These are phyloP conservation scores for Corymbia citriodora DNA, from an alignment of 441 rosid species.

Conservation along the genomic window DNA sequence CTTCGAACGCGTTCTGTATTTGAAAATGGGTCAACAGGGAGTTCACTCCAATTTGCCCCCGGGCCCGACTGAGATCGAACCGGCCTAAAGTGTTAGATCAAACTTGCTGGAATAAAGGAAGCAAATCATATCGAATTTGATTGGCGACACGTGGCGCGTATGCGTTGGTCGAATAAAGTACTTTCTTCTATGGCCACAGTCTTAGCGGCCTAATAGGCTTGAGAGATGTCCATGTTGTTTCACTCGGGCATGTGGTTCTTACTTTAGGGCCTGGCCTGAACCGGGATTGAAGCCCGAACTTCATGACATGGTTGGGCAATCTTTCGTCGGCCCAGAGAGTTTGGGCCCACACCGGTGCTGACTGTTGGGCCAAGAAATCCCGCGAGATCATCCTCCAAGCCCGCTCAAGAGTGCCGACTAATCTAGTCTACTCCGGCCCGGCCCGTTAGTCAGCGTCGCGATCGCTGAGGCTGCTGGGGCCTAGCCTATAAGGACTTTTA, in stretches of 20 bases:
- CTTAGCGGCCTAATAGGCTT: not conserved
- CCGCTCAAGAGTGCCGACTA: not conserved
- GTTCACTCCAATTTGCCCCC: too few relatives aligned
- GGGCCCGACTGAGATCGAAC: not conserved
- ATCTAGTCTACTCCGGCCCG: not conserved
- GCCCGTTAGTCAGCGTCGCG: not conserved
- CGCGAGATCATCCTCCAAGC: not conserved
- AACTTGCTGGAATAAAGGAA: not conserved
- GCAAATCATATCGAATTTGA: not conserved
- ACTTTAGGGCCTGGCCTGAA: not conserved
- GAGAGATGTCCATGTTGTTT: not conserved
- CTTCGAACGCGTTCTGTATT: not conserved
- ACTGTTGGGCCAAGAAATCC: not conserved
- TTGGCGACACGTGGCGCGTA: accelerated
- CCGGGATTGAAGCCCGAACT: not conserved
- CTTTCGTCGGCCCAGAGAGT: not conserved
- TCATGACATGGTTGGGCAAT: not conserved
- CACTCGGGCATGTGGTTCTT: not conserved
- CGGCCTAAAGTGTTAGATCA: not conserved
- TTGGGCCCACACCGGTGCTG: not conserved
- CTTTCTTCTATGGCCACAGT: not conserved
- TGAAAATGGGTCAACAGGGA: not conserved
- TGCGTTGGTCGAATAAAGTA: not conserved
- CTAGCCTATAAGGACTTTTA: not conserved
- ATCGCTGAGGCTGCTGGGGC: not conserved